These are phyloP conservation scores for Penicillium sp. DNA, from an alignment of 2,329 filamentous ascomycete species.

Conservation along the genomic window DNA sequence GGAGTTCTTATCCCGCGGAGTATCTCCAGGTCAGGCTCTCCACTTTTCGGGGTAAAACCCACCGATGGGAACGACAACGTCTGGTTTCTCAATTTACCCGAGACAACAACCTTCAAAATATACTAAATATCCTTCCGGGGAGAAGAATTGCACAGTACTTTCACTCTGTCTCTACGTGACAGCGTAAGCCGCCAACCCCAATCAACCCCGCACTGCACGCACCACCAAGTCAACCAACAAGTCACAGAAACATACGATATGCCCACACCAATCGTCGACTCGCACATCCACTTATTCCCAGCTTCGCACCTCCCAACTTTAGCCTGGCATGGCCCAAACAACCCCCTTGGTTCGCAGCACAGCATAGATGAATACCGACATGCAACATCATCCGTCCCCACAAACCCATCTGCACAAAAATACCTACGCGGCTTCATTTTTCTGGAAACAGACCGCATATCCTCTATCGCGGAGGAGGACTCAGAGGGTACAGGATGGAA, in stretches of 20 bases:
- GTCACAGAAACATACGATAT: conserved; percentile 20
- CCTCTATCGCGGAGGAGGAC: conserved; percentile 52
- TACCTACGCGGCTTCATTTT: conserved; percentile 72
- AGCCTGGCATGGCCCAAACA: conserved; percentile 64
- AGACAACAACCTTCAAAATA: not conserved
- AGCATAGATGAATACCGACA: conserved; percentile 64
- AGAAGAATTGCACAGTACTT: too few species aligned
- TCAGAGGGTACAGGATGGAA: conserved; percentile 56
- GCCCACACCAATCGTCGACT: conserved; percentile 68
- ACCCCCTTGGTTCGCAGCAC: conserved; percentile 63
- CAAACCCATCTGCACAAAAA: conserved; percentile 27
- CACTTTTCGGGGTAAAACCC: not conserved
- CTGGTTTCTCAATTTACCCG: not conserved
- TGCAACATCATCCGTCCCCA: conserved; percentile 37
- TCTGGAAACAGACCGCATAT: conserved; percentile 76
- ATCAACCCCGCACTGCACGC: not conserved
- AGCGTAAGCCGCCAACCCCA: not conserved
- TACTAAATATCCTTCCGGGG: not conserved
- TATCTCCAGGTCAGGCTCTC: not conserved
- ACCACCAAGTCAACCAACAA: not conserved
- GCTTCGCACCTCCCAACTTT: conserved; percentile 64
- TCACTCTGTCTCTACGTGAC: too few species aligned
- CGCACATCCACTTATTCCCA: conserved; percentile 88
- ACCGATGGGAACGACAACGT: not conserved
- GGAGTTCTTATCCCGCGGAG: not conserved